phyloP scores from a whole-genome alignment of 148 eudicot species.

The Silene uniflora region DNA sequence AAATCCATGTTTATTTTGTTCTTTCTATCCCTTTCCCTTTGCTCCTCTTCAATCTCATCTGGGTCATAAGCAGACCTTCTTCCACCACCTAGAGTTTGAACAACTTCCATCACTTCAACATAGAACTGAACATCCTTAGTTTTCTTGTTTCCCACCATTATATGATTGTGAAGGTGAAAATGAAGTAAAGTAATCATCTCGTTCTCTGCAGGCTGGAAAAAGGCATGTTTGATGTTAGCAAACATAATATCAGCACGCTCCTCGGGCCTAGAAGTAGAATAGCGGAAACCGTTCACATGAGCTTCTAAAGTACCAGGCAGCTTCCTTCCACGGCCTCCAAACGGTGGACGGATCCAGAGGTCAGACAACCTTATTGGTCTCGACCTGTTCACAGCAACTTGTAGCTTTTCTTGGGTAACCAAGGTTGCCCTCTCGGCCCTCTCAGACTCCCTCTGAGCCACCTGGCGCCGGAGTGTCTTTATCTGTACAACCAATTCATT shows the following conservation, averaged over 20 bases:
- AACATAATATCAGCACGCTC: constrained; percentile 80
- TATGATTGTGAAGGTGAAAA: constrained; percentile 88
- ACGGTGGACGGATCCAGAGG: constrained; percentile 75
- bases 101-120: constrained; percentile 94
- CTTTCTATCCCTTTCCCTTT: constrained; percentile 81
- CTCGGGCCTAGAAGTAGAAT: constrained; percentile 70
- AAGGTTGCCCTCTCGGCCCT: constrained; percentile 94
- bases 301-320: constrained; percentile 70
- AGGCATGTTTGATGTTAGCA: constrained; percentile 82
- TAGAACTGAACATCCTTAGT: constrained; percentile 95
- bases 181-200: constrained; percentile 92
- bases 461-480: constrained; percentile 69
- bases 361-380: constrained; percentile 77
- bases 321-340: constrained; percentile 87
- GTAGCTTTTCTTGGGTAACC: constrained; percentile 82
- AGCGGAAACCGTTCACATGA: constrained; percentile 76
- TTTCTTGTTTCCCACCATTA: constrained; percentile 94
- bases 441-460: constrained; percentile 81
- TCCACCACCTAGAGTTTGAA: constrained; percentile 86
- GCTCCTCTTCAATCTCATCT: constrained; percentile 97
- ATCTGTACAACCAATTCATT: constrained; percentile 79
- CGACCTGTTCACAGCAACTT: constrained; percentile 56
- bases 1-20: constrained; percentile 88
- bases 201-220: constrained; percentile 96
- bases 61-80: constrained; percentile 93